Evolutionary conservation across 2,329 filamentous ascomycete species (phyloP).

Genomic region (Akanthomyces lecanii): DNA sequence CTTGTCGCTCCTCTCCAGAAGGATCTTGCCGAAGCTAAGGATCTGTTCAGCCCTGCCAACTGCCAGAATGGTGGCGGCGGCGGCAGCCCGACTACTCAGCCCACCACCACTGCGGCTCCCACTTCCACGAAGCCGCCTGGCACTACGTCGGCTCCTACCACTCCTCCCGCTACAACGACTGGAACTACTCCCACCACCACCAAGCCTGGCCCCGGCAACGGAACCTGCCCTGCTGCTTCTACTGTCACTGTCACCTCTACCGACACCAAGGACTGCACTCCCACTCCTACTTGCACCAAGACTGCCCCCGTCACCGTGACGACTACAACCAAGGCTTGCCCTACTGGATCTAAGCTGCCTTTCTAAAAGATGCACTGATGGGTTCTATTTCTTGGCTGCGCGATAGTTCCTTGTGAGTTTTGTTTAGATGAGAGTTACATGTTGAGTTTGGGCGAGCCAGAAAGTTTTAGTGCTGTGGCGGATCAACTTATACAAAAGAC

Average conservation of each 20-base stretch:
- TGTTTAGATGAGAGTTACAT: no score
- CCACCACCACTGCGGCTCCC: constrained; percentile 5
- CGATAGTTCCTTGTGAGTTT: no score
- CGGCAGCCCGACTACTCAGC: neutral
- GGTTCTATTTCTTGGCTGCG: no score
- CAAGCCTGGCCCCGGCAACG: constrained; percentile 11
- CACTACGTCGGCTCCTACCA: constrained; percentile 8
- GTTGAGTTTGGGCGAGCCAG: neutral
- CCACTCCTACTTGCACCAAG: constrained; percentile 15
- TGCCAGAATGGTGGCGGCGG: constrained; percentile 25
- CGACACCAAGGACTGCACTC: constrained; percentile 12
- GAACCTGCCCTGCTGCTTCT: constrained; percentile 14
- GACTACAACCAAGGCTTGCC: constrained; percentile 14
- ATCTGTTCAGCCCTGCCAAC: constrained; percentile 27
- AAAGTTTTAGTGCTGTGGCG: neutral
- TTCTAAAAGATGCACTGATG: neutral
- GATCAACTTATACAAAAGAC: neutral
- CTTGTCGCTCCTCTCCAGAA: constrained; percentile 25
- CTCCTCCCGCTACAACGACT: neutral
- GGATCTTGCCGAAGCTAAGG: constrained; percentile 23
- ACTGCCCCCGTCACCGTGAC: constrained; percentile 10
- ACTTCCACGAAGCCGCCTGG: constrained; percentile 5
- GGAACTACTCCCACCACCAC: neutral
- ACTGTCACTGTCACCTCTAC: constrained; percentile 15
- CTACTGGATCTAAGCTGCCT: constrained; percentile 15